Evolutionary conservation across 164 flowering plant genomes (phyloP).

Genomic region (Amborella trichopoda): DNA sequence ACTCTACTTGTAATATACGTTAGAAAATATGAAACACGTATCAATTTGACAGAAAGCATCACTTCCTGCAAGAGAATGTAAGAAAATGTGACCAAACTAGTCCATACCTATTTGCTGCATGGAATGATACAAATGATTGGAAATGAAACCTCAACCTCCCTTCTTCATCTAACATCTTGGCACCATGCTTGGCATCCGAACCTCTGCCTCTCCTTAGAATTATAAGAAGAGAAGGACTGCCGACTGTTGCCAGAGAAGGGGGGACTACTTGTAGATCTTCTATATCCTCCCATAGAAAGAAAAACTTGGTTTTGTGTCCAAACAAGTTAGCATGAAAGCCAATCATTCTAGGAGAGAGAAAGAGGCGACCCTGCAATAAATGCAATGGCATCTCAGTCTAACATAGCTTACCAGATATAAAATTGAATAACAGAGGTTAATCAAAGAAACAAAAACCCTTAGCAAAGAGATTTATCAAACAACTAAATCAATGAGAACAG

Average conservation of each 20-base stretch:
- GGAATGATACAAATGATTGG: conserved; percentile 88
- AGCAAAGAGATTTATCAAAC: neutral
- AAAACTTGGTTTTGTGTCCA: conserved; percentile 87
- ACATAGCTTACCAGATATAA: neutral
- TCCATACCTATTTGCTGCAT: conserved; percentile 73
- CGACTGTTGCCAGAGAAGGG: conserved; percentile 80
- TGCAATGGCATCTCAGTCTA: neutral
- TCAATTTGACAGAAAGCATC: too few relatives aligned
- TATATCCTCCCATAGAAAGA: conserved; percentile 93
- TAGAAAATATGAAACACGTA: too few relatives aligned
- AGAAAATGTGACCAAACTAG: too few relatives aligned
- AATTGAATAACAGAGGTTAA: neutral
- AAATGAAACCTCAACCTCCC: conserved; percentile 92
- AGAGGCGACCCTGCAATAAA: conserved; percentile 96
- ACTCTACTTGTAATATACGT: too few relatives aligned
- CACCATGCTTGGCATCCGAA: conserved; percentile 85
- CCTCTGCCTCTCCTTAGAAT: conserved; percentile 76
- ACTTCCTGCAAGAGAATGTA: too few relatives aligned
- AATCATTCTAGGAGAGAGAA: conserved; percentile 81
- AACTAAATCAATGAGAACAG: neutral
- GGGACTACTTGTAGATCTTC: conserved; percentile 74
- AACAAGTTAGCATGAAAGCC: conserved; percentile 85
- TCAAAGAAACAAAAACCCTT: neutral
- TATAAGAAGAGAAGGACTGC: conserved; percentile 74
- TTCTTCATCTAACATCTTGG: conserved; percentile 70